Percentiles rank a stretch among this genome's conserved stretches.
Evolutionary conservation across 306 rosid genomes (phyloP).

Genomic region (Crotalaria pallida): DNA sequence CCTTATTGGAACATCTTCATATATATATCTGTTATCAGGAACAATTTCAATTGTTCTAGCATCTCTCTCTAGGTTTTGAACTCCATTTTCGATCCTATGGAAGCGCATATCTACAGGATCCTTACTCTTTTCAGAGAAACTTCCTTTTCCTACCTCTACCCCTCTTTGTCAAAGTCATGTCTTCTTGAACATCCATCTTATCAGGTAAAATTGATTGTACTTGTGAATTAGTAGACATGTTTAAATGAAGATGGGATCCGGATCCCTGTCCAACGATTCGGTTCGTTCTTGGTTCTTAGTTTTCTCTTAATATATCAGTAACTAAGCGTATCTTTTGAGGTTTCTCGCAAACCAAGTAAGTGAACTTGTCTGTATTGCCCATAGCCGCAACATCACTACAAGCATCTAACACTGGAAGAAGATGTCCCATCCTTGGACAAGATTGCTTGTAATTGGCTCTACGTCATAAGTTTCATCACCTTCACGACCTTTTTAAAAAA

Average conservation of each 20-base stretch:
- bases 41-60: conserved; percentile 21
- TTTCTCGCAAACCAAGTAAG: too few species aligned
- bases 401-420: conserved; percentile 17
- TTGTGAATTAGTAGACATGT: conserved; percentile 24
- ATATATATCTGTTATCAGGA: conserved; percentile 22
- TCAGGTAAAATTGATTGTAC: conserved; percentile 12
- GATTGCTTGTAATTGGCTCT: conserved; percentile 28
- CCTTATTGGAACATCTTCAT: too few species aligned
- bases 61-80: conserved; percentile 26
- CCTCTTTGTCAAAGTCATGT: conserved; percentile 2
- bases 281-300: too few species aligned
- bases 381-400: too few species aligned
- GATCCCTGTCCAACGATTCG: too few species aligned
- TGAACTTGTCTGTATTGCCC: too few species aligned
- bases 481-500: conserved; percentile 27
- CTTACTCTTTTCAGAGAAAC: conserved; percentile 26
- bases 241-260: conserved; percentile 20
- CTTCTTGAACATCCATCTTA: conserved; percentile 32
- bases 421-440: conserved; percentile 11
- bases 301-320: too few species aligned
- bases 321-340: too few species aligned
- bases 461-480: conserved; percentile 29
- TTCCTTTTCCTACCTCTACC: conserved; percentile 44
- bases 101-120: too few species aligned
- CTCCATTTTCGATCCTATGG: conserved; percentile 17